A percentile compares a stretch with the other conserved stretches of the same genome.
These are phyloP conservation scores for Phytophthora sansomeana DNA, from an alignment of 352 stramenopile genomes.

Conservation along the genomic window DNA sequence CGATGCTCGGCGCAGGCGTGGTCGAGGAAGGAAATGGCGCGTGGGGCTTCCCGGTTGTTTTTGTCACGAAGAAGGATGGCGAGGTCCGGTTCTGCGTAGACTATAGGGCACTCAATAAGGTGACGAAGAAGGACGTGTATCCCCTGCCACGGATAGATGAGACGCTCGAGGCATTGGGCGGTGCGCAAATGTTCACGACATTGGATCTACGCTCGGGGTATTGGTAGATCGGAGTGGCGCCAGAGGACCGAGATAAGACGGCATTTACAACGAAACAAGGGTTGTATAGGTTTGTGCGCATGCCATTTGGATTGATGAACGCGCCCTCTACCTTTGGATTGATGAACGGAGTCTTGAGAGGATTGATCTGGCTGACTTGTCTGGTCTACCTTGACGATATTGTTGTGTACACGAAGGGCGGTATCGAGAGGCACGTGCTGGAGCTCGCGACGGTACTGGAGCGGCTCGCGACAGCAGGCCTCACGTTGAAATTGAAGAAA, in stretches of 20 bases:
- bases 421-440: background rate
- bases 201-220: background rate
- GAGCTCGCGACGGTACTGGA: background rate
- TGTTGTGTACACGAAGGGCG: background rate
- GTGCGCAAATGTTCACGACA: background rate
- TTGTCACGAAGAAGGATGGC: constrained; percentile 4
- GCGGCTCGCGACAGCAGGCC: too few relatives aligned
- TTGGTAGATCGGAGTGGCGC: background rate
- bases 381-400: background rate
- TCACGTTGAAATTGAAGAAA: background rate
- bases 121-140: background rate
- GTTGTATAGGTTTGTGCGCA: background rate
- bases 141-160: too few relatives aligned
- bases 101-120: background rate
- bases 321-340: background rate
- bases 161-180: background rate
- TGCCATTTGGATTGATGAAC: background rate
- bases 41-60: constrained; percentile 3
- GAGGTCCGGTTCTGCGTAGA: constrained; percentile 28
- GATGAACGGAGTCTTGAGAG: background rate
- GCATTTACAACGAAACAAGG: background rate
- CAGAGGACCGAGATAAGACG: background rate
- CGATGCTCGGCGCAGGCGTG: constrained; percentile 23
- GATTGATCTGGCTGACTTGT: background rate
- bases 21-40: constrained; percentile 19